Evolutionary conservation across 2,329 filamentous ascomycete species (phyloP).

Genomic region (Neofusicoccum sp.): DNA sequence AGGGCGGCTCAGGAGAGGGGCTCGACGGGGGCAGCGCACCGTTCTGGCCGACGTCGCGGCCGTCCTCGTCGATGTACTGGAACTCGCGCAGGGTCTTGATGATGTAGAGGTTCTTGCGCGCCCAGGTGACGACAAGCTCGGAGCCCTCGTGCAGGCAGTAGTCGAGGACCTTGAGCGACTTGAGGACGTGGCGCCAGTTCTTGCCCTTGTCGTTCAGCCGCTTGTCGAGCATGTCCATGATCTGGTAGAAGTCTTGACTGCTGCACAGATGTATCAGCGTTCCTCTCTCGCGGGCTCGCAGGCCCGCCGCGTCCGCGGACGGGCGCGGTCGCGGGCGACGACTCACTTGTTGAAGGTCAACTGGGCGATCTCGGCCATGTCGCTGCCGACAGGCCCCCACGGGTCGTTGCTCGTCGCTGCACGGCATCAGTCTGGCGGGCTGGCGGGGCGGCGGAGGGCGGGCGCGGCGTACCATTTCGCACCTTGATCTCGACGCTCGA

Average conservation of each 20-base stretch:
- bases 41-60: constrained; percentile 92
- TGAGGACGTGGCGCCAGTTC: constrained; percentile 98
- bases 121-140: constrained; percentile 95
- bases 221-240: constrained; percentile 99
- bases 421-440: constrained; percentile 24
- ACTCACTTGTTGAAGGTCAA: constrained; percentile 96
- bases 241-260: constrained; percentile 96
- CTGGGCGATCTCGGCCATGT: constrained; percentile 98
- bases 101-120: constrained; percentile 95
- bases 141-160: constrained; percentile 98
- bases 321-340: not conserved
- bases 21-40: constrained; percentile 56
- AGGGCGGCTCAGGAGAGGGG: not conserved
- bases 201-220: constrained; percentile 98
- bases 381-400: constrained; percentile 95
- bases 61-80: constrained; percentile 93
- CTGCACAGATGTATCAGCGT: constrained; percentile 49
- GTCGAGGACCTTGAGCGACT: constrained; percentile 95
- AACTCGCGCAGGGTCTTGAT: constrained; percentile 98
- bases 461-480: constrained; percentile 34
- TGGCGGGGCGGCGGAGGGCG: not conserved
- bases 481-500: constrained; percentile 97
- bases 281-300: constrained; percentile 13
- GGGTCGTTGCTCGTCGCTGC: constrained; percentile 96
- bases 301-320: not conserved